phyloP scores from a whole-genome alignment of 2,329 filamentous ascomycete species.

The Aureobasidium sp. region DNA sequence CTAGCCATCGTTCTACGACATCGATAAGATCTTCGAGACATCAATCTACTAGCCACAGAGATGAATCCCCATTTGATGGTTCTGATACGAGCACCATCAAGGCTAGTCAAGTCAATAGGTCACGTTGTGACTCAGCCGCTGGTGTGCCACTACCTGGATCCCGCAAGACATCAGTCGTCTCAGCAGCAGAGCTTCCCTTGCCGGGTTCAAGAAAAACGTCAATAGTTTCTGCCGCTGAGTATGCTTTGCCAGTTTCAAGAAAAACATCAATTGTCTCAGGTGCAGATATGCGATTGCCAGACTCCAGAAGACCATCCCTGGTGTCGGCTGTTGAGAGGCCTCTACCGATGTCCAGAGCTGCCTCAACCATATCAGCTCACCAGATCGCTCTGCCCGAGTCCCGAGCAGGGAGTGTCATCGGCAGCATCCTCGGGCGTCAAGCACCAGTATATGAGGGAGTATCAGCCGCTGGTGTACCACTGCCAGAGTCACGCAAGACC shows the following conservation, averaged over 20 bases:
- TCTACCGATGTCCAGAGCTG: slow-evolving; percentile 5
- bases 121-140: not conserved
- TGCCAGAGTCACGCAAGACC: slow-evolving; percentile 17
- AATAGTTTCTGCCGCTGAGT: slow-evolving; percentile 18
- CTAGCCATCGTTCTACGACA: not conserved
- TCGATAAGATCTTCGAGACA: not conserved
- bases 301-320: slow-evolving; percentile 13
- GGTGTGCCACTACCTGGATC: not conserved
- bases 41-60: not conserved
- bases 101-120: not conserved
- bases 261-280: slow-evolving; percentile 15
- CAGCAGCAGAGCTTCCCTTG: slow-evolving; percentile 10
- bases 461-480: slow-evolving; percentile 7
- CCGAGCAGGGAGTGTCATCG: not conserved
- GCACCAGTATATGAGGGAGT: not conserved
- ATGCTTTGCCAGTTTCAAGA: slow-evolving; percentile 18
- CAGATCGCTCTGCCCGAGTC: slow-evolving; percentile 13
- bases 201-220: slow-evolving; percentile 16
- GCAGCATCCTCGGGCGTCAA: not conserved
- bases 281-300: slow-evolving; percentile 14
- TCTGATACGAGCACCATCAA: slow-evolving; percentile 24
- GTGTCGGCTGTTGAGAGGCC: slow-evolving; percentile 2
- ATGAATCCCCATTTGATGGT: slow-evolving; percentile 10
- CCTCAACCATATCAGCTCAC: slow-evolving; percentile 14
- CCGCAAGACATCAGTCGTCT: not conserved